These are phyloP conservation scores for Pythium sp. DNA, from an alignment of 352 stramenopile genomes.

Conservation along the genomic window DNA sequence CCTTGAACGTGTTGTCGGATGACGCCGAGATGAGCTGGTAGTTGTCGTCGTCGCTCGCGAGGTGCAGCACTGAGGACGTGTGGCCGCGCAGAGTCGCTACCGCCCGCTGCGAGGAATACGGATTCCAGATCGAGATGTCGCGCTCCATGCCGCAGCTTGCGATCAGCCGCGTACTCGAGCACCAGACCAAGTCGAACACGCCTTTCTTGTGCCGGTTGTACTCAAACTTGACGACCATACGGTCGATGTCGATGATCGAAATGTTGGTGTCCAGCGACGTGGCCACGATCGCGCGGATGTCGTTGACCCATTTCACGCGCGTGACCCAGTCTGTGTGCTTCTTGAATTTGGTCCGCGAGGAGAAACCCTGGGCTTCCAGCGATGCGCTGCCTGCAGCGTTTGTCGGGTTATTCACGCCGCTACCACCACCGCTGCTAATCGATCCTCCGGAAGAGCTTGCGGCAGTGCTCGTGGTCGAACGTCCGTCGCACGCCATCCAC, in stretches of 20 bases:
- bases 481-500: conserved; percentile 68
- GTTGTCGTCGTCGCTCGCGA: conserved; percentile 80
- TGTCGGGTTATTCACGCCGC: conserved; percentile 15
- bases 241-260: conserved; percentile 80
- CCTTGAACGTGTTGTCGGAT: conserved; percentile 83
- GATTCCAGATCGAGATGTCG: conserved; percentile 88
- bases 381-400: conserved; percentile 46
- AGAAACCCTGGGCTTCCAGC: conserved; percentile 63
- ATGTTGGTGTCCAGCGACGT: conserved; percentile 79
- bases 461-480: conserved; percentile 31
- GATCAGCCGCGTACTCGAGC: conserved; percentile 65
- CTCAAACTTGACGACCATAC: conserved; percentile 77
- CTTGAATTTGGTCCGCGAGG: conserved; percentile 67
- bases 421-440: not conserved
- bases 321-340: conserved; percentile 86
- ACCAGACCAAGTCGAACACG: conserved; percentile 84
- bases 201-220: conserved; percentile 82
- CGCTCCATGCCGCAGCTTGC: conserved; percentile 83
- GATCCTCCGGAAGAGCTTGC: conserved; percentile 9
- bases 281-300: conserved; percentile 75
- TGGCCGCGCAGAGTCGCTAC: conserved; percentile 70
- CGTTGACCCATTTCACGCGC: conserved; percentile 79
- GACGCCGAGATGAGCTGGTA: conserved; percentile 80
- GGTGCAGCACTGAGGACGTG: conserved; percentile 70
- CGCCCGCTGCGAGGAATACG: conserved; percentile 81